Conservation (phyloP, 345 rosid genomes). For the Salix viminalis region DNA sequence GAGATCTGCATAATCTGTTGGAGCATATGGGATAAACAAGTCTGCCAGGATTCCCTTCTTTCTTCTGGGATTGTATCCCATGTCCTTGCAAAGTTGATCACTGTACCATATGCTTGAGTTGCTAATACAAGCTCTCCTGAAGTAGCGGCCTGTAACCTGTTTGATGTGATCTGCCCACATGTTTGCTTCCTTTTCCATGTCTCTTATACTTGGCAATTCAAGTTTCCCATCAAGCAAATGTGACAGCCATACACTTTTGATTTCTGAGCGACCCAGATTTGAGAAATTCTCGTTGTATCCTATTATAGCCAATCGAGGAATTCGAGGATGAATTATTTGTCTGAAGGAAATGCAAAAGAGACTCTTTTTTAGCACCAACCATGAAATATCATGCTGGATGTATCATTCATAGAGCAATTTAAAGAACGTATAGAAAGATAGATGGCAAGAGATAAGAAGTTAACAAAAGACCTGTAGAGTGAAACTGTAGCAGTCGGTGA, state of each 20-base stretch:
- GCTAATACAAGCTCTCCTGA: constrained; percentile 24
- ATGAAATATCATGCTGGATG: neutral
- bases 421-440: neutral
- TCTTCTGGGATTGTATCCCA: constrained; percentile 36
- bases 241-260: constrained; percentile 25
- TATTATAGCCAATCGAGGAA: constrained; percentile 25
- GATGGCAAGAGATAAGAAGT: neutral
- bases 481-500: constrained; percentile 8
- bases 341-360: neutral
- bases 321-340: constrained; percentile 34
- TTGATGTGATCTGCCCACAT: constrained; percentile 31
- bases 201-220: constrained; percentile 18
- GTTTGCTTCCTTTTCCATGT: constrained; percentile 25
- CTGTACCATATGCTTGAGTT: constrained; percentile 24
- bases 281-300: constrained; percentile 23
- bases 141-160: constrained; percentile 1
- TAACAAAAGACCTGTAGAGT: constrained; percentile 19
- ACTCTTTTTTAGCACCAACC: neutral
- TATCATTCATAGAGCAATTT: neutral
- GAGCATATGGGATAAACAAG: constrained; percentile 34
- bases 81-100: constrained; percentile 43
- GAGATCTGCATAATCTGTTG: constrained; percentile 29
- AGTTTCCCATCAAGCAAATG: constrained; percentile 23
- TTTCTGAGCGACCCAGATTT: constrained; percentile 11
- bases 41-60: constrained; percentile 33